Percentiles rank a stretch among this genome's conserved stretches.
phyloP scores from a whole-genome alignment of 75 land plant species.

The Cupressus sempervirens region DNA sequence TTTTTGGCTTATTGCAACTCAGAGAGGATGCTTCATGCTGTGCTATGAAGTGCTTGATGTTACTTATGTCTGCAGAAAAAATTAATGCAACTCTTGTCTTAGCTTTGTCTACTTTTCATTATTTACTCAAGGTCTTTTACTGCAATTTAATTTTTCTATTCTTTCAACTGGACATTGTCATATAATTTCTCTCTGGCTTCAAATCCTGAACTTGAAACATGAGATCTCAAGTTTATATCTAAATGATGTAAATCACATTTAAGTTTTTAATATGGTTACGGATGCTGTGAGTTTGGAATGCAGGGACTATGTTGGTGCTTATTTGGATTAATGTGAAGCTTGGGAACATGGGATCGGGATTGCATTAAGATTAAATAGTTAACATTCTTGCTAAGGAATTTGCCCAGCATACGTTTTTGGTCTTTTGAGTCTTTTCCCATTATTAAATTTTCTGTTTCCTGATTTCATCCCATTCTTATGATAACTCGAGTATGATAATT shows the following conservation, averaged over 20 bases:
- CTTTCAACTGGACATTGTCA: background rate
- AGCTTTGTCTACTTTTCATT: background rate
- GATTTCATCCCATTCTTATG: background rate
- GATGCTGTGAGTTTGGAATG: background rate
- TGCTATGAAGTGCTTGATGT: background rate
- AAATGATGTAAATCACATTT: background rate
- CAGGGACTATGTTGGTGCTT: background rate
- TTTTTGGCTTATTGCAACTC: background rate
- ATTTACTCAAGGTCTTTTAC: background rate
- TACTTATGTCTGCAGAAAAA: background rate
- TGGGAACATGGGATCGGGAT: background rate
- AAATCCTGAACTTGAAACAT: background rate
- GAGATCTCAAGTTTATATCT: background rate
- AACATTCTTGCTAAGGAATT: background rate
- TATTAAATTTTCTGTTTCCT: background rate
- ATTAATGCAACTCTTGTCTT: background rate
- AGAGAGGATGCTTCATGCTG: background rate
- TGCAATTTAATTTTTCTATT: background rate
- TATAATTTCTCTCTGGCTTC: background rate
- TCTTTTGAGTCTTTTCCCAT: background rate
- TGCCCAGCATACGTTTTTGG: background rate
- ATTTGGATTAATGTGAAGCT: background rate
- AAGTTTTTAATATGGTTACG: background rate
- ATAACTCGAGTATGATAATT: background rate
- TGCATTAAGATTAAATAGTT: background rate